A percentile compares a stretch with the other conserved stretches of the same genome.
Evolutionary conservation across 306 rosid genomes (phyloP).

Genomic region (Psophocarpus tetragonolobus): DNA sequence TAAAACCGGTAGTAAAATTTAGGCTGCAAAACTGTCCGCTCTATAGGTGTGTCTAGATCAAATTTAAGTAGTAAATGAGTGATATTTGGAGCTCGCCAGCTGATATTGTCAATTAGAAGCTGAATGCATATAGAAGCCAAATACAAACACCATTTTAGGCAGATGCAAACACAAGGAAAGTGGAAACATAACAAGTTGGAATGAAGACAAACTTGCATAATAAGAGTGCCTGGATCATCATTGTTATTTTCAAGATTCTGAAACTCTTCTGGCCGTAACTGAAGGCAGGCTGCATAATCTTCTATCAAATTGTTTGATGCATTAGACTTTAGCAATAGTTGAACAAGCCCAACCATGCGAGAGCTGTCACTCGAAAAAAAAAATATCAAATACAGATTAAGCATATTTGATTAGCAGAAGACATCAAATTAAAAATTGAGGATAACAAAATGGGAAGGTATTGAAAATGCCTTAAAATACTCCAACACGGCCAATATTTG

Average conservation of each 20-base stretch:
- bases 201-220: slow-evolving; percentile 71
- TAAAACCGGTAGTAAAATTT: slow-evolving; percentile 90
- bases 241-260: slow-evolving; percentile 63
- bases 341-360: slow-evolving; percentile 96
- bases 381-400: slow-evolving; percentile 25
- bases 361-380: slow-evolving; percentile 62
- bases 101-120: slow-evolving; percentile 91
- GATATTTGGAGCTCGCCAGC: slow-evolving; percentile 91
- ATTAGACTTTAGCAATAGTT: slow-evolving; percentile 71
- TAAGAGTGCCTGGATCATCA: slow-evolving; percentile 93
- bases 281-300: slow-evolving; percentile 99
- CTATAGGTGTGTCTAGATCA: slow-evolving; percentile 80
- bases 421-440: slow-evolving; percentile 17
- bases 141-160: slow-evolving; percentile 2
- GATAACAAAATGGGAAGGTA: slow-evolving; percentile 32
- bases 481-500: slow-evolving; percentile 90
- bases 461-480: slow-evolving; percentile 71
- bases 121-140: slow-evolving; percentile 43
- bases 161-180: slow-evolving; percentile 1
- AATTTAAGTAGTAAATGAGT: slow-evolving; percentile 85
- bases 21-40: slow-evolving; percentile 82
- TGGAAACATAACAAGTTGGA: slow-evolving; percentile 12
- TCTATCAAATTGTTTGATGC: slow-evolving; percentile 78
- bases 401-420: slow-evolving; percentile 6
- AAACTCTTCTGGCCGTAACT: slow-evolving; percentile 75